These are phyloP conservation scores for Penicillium sumatraense DNA, from an alignment of 2,329 filamentous ascomycete genomes.

Conservation along the genomic window DNA sequence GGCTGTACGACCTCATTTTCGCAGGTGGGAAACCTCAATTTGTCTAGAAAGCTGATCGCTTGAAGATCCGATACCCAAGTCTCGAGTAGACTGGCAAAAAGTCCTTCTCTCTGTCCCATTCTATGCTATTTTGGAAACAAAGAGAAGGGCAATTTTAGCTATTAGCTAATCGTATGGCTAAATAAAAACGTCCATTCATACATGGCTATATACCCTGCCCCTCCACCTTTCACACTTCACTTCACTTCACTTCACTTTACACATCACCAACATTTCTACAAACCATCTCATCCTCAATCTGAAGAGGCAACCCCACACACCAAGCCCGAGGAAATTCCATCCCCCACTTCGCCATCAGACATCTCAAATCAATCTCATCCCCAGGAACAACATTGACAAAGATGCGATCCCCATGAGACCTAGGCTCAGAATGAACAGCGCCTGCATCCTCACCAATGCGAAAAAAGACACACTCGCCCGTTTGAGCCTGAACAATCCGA, in stretches of 20 bases:
- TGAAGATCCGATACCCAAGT: too few species aligned
- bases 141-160: too few species aligned
- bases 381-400: conserved; percentile 46
- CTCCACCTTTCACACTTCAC: neutral
- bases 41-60: too few species aligned
- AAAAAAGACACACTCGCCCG: conserved; percentile 48
- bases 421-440: conserved; percentile 33
- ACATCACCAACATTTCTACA: conserved; percentile 20
- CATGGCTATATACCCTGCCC: too few species aligned
- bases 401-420: conserved; percentile 33
- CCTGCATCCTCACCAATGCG: conserved; percentile 47
- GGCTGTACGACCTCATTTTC: too few species aligned
- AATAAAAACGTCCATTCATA: too few species aligned
- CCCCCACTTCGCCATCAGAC: conserved; percentile 38
- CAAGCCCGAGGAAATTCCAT: conserved; percentile 34
- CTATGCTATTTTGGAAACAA: too few species aligned
- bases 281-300: conserved; percentile 8
- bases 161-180: too few species aligned
- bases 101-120: too few species aligned
- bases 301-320: conserved; percentile 26
- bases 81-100: too few species aligned
- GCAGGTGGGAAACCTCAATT: too few species aligned
- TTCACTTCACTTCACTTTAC: neutral
- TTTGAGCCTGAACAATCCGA: conserved; percentile 15
- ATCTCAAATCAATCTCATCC: conserved; percentile 33